A percentile compares a stretch with the other conserved stretches of the same genome.
Evolutionary conservation across 2,329 filamentous ascomycete genomes (phyloP).

Genomic region (Dothiorella sarmentorum): DNA sequence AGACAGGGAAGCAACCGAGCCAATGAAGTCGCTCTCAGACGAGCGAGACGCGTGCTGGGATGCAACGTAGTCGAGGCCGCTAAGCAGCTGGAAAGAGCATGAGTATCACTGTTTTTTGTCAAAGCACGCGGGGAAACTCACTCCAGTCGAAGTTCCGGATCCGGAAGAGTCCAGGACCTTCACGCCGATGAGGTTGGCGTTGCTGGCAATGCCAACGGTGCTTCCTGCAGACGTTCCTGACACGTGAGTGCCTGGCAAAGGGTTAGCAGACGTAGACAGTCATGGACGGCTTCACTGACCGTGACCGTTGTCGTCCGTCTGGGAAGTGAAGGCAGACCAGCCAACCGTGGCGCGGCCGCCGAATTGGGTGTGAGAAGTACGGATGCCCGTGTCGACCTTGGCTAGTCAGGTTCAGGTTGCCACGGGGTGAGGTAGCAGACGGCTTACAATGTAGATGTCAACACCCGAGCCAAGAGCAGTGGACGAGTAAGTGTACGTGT

Average conservation of each 20-base stretch:
- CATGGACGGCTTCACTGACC: constrained; percentile 31
- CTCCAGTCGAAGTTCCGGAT: constrained; percentile 32
- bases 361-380: constrained; percentile 26
- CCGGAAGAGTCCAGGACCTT: constrained; percentile 35
- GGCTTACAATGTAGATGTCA: constrained; percentile 56
- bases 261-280: not conserved
- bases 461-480: constrained; percentile 15
- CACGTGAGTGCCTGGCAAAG: constrained; percentile 32
- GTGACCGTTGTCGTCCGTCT: constrained; percentile 40
- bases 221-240: constrained; percentile 33
- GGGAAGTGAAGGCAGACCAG: constrained; percentile 33
- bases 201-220: constrained; percentile 36
- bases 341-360: constrained; percentile 31
- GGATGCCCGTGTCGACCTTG: constrained; percentile 16
- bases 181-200: constrained; percentile 34
- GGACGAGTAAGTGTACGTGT: constrained; percentile 12
- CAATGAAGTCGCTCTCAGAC: constrained; percentile 30
- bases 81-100: constrained; percentile 29
- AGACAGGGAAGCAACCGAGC: constrained; percentile 38
- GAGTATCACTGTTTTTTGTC: too few species aligned
- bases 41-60: constrained; percentile 34
- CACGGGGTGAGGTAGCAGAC: not conserved
- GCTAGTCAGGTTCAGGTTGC: not conserved
- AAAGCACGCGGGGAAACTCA: too few species aligned
- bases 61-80: constrained; percentile 38